A percentile compares a stretch with the other conserved stretches of the same genome.
These are phyloP conservation scores for Wickerhamiella occidentalis DNA, from an alignment of 805 yeast genomes.

Conservation along the genomic window DNA sequence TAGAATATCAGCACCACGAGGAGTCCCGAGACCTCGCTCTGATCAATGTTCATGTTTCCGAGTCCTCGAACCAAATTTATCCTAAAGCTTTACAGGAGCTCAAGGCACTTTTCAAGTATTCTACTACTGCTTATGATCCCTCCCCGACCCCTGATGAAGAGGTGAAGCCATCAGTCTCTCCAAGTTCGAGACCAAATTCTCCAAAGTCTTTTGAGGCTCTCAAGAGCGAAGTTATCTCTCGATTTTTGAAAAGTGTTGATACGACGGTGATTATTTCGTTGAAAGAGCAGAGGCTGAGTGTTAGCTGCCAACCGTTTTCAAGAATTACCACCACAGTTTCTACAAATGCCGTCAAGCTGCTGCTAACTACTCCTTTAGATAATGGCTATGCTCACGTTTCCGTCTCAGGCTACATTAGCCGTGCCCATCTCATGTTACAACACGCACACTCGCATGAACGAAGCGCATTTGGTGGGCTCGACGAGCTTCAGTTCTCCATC, in stretches of 20 bases:
- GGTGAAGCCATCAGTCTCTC: background rate
- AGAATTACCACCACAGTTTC: slow-evolving; percentile 80
- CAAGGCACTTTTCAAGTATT: slow-evolving; percentile 18
- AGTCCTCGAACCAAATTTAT: slow-evolving; percentile 54
- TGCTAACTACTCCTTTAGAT: slow-evolving; percentile 27
- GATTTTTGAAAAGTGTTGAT: background rate
- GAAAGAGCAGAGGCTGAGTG: slow-evolving; percentile 58
- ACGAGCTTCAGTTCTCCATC: slow-evolving; percentile 1
- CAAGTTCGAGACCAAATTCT: too few relatives aligned
- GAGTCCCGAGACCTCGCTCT: slow-evolving; percentile 10
- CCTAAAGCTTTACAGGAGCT: slow-evolving; percentile 60
- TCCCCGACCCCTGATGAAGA: background rate
- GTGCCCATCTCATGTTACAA: slow-evolving; percentile 60
- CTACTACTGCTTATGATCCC: background rate
- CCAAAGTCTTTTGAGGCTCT: slow-evolving; percentile 1
- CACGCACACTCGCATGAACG: slow-evolving; percentile 85
- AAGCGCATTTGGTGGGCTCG: slow-evolving; percentile 39
- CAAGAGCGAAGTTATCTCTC: slow-evolving; percentile 29
- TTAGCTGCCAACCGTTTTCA: slow-evolving; percentile 91
- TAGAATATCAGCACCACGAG: slow-evolving; percentile 35
- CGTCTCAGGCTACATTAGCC: slow-evolving; percentile 38
- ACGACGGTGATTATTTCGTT: slow-evolving; percentile 50
- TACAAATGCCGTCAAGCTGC: slow-evolving; percentile 55
- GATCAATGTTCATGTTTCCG: background rate
- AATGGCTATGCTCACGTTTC: slow-evolving; percentile 28